Evolutionary conservation across 805 yeast genomes (phyloP).

Genomic region (Yamadazyma tumulicola): DNA sequence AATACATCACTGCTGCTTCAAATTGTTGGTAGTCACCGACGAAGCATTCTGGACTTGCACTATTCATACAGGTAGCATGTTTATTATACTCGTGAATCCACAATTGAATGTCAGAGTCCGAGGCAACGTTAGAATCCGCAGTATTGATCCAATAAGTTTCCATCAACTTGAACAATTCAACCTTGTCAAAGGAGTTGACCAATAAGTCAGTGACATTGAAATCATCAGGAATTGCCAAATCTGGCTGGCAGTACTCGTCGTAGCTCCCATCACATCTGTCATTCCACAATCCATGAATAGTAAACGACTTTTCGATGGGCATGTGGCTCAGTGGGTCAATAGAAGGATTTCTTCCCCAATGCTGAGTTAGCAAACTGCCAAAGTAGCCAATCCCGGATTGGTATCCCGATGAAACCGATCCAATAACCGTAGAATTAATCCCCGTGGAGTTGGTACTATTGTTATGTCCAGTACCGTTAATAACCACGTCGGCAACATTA

Average conservation of each 20-base stretch:
- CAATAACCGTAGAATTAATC: background rate
- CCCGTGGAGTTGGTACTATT: too few relatives aligned
- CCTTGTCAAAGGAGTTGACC: conserved; percentile 39
- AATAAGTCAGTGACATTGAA: conserved; percentile 36
- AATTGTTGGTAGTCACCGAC: conserved; percentile 19
- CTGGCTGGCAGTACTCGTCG: conserved; percentile 71
- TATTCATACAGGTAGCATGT: conserved; percentile 89
- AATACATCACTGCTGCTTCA: conserved; percentile 28
- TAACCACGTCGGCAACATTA: conserved; percentile 3
- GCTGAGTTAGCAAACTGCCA: conserved; percentile 4
- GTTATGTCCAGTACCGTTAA: conserved; percentile 7
- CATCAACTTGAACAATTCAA: conserved; percentile 57
- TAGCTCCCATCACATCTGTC: conserved; percentile 72
- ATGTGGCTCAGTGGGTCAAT: conserved; percentile 13
- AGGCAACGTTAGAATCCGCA: conserved; percentile 65
- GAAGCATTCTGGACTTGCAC: conserved; percentile 74
- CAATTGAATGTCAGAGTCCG: conserved; percentile 42
- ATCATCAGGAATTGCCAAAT: conserved; percentile 44
- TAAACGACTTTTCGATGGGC: conserved; percentile 33
- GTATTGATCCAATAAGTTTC: conserved; percentile 49
- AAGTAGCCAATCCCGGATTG: conserved; percentile 4
- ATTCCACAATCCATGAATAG: conserved; percentile 46
- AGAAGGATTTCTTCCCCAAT: background rate
- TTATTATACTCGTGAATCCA: conserved; percentile 95
- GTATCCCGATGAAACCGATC: background rate